These are phyloP conservation scores for Peziza echinospora DNA, from an alignment of 495 filamentous ascomycete genomes.

Conservation along the genomic window DNA sequence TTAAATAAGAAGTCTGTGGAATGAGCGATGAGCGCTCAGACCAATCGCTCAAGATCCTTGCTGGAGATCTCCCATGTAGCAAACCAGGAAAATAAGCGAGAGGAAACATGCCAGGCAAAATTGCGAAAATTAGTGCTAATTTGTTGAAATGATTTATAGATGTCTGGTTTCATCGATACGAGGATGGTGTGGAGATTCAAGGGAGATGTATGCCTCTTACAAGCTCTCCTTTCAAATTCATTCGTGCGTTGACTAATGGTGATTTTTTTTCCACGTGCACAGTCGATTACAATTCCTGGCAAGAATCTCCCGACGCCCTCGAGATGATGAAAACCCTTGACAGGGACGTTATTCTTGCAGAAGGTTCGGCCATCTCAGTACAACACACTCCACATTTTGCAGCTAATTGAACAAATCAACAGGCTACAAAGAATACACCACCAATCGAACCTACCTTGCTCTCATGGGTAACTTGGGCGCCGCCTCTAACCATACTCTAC, in stretches of 20 bases:
- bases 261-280: too few species aligned
- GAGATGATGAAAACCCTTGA: constrained; percentile 48
- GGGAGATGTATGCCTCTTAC: constrained; percentile 61
- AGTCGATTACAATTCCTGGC: constrained; percentile 99
- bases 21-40: too few species aligned
- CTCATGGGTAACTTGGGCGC: constrained; percentile 82
- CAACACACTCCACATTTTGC: not conserved
- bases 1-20: not conserved
- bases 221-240: too few species aligned
- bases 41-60: too few species aligned
- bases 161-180: constrained; percentile 93
- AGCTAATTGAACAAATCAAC: not conserved
- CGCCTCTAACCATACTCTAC: too few species aligned
- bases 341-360: constrained; percentile 63
- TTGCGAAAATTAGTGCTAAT: too few species aligned
- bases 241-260: too few species aligned
- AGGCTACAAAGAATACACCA: constrained; percentile 86
- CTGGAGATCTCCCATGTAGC: not conserved
- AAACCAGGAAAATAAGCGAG: too few species aligned
- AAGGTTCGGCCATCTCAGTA: constrained; percentile 33
- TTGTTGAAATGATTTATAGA: constrained; percentile 34
- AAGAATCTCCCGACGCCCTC: constrained; percentile 68
- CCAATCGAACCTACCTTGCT: constrained; percentile 68
- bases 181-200: constrained; percentile 66
- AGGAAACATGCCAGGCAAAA: too few species aligned